Conservation (phyloP, 257 asterid genomes). For the Gardenia jasminoides region DNA sequence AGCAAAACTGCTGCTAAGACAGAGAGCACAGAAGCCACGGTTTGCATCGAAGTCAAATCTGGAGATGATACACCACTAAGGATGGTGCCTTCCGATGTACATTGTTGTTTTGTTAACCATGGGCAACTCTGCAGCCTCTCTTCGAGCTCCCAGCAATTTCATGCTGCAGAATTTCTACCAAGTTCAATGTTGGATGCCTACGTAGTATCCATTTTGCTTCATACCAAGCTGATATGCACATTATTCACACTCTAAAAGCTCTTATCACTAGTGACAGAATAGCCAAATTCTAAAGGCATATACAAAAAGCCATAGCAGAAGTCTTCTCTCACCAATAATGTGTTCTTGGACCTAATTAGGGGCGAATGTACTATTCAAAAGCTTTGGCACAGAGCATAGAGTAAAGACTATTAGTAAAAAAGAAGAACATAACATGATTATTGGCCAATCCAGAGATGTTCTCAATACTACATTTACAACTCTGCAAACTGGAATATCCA, state of each 20-base stretch:
- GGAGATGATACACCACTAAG: conserved; percentile 36
- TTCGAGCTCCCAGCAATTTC: conserved; percentile 53
- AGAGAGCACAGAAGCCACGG: conserved; percentile 14
- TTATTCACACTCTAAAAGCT: not conserved
- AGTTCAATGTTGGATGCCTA: not conserved
- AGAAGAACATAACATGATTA: not conserved
- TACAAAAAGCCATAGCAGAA: not conserved
- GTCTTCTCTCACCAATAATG: not conserved
- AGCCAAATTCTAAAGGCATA: not conserved
- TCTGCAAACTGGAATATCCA: not conserved
- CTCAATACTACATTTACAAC: not conserved
- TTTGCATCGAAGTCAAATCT: conserved; percentile 31
- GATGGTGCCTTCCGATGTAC: conserved; percentile 68
- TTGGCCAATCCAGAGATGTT: not conserved
- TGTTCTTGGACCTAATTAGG: not conserved
- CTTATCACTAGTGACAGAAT: not conserved
- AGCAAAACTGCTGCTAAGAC: conserved; percentile 9
- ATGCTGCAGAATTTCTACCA: conserved; percentile 39
- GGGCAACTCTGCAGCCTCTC: conserved; percentile 75
- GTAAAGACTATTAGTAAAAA: not conserved
- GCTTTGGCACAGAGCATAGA: not conserved
- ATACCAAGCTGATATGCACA: not conserved
- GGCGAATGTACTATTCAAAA: not conserved
- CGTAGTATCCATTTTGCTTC: not conserved
- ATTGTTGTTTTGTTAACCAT: conserved; percentile 76